phyloP scores from a whole-genome alignment of 2,329 filamentous ascomycete genomes.

The Trichophyton verrucosum region DNA sequence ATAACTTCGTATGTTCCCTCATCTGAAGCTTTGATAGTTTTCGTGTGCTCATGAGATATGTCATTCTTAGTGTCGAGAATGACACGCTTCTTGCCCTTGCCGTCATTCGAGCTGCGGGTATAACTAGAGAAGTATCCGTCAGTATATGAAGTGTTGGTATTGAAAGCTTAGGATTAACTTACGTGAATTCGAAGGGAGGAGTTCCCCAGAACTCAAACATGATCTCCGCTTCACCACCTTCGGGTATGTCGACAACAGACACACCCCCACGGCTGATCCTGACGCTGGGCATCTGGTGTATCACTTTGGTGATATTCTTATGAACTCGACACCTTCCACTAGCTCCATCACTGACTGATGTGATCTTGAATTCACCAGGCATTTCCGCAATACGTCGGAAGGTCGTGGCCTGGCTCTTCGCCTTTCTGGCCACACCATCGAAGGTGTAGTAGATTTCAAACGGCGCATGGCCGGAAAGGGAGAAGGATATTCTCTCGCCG shows the following conservation, averaged over 20 bases:
- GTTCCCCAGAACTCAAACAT: slow-evolving; percentile 91
- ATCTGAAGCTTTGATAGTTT: slow-evolving; percentile 72
- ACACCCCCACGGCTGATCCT: slow-evolving; percentile 75
- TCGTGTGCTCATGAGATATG: slow-evolving; percentile 65
- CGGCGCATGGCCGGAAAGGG: slow-evolving; percentile 75
- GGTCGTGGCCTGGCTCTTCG: slow-evolving; percentile 56
- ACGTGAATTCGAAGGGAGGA: slow-evolving; percentile 91
- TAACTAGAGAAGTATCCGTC: slow-evolving; percentile 39
- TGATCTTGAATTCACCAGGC: slow-evolving; percentile 79
- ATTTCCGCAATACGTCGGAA: slow-evolving; percentile 91
- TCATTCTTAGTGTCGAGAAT: slow-evolving; percentile 88
- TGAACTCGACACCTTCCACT: slow-evolving; percentile 69
- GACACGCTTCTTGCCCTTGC: slow-evolving; percentile 61
- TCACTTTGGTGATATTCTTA: slow-evolving; percentile 65
- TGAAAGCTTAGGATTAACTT: slow-evolving; percentile 16
- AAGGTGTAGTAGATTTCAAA: slow-evolving; percentile 93
- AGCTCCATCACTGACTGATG: slow-evolving; percentile 72
- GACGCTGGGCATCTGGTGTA: slow-evolving; percentile 86
- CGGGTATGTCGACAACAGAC: slow-evolving; percentile 81
- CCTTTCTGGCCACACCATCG: slow-evolving; percentile 63
- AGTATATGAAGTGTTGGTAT: not conserved
- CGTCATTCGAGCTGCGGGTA: slow-evolving; percentile 76
- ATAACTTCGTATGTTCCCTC: slow-evolving; percentile 98
- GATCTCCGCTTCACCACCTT: slow-evolving; percentile 87
- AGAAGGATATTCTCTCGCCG: slow-evolving; percentile 86